A percentile compares a stretch with the other conserved stretches of the same genome.
Evolutionary conservation across 1,284 basidiomycete species (phyloP).

Genomic region (Amylostereum areolatum): DNA sequence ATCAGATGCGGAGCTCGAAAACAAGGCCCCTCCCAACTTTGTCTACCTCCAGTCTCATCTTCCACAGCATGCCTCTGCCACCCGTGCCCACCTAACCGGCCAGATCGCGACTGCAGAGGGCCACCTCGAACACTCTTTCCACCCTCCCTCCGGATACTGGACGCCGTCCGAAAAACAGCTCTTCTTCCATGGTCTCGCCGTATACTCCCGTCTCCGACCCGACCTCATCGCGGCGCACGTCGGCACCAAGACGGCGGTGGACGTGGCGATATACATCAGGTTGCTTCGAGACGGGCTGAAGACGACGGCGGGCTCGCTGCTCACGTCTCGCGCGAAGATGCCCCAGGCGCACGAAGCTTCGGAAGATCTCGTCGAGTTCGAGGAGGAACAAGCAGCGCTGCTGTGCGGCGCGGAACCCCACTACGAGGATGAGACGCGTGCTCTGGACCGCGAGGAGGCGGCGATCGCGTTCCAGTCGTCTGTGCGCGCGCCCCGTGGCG

Average conservation of each 20-base stretch:
- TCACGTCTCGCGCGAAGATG: slow-evolving; percentile 14
- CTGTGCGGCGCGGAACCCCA: slow-evolving; percentile 29
- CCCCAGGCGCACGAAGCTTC: slow-evolving; percentile 51
- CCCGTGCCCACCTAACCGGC: slow-evolving; percentile 6
- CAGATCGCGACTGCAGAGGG: background rate
- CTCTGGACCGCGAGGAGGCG: slow-evolving; percentile 16
- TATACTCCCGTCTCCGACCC: slow-evolving; percentile 62
- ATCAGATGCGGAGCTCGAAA: background rate
- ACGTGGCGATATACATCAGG: slow-evolving; percentile 59
- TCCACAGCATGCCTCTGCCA: slow-evolving; percentile 6
- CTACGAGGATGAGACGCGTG: slow-evolving; percentile 19
- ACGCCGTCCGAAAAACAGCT: slow-evolving; percentile 54
- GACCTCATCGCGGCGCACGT: slow-evolving; percentile 67
- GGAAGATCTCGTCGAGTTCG: slow-evolving; percentile 50
- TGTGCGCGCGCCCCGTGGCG: slow-evolving; percentile 16
- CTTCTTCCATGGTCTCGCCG: slow-evolving; percentile 63
- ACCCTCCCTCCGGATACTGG: slow-evolving; percentile 53
- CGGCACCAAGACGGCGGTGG: slow-evolving; percentile 51
- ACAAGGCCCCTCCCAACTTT: background rate
- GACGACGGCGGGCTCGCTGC: background rate
- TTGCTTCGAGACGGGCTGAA: slow-evolving; percentile 34
- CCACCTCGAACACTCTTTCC: slow-evolving; percentile 28
- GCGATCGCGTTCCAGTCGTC: slow-evolving; percentile 8
- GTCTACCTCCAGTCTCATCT: slow-evolving; percentile 2
- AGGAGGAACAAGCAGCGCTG: slow-evolving; percentile 48